Base-by-base conservation (phyloP, 2,329 filamentous ascomycete genomes). In the Fusarium palustre region DNA sequence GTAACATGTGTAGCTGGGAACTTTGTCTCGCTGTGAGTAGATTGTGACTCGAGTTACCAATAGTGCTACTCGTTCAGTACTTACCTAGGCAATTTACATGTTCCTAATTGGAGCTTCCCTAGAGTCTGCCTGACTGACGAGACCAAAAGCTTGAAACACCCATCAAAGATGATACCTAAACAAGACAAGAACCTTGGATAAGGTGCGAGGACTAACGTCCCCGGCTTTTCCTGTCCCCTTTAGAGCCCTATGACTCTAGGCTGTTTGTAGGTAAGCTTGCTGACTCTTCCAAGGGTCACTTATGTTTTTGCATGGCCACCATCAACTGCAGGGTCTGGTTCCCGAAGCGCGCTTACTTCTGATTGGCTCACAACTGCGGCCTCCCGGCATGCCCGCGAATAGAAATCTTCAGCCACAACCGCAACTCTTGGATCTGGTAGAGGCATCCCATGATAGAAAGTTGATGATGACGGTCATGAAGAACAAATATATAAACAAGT, bases 351-450 rank as follows among this genome's bases (percentile, higher is more conserved):
- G 33, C 16, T 24, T 24, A 7, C 7, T 9, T 20, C 15, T 72
- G 53, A 75, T 74, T 75, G 62, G 71, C 7, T 34, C n/a, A 38
- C 39, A 41, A 48, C 31, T 50, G 74, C 63, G 70, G 72, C 72
- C 72, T 75, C 72, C 72, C 72, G 71, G 71, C 59, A 43, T 56
- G 69, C 54, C 73, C 73, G 71, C 69, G 64, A 66, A 62, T 56
- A 63, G 47, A 61, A 57, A 49, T 56, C 66, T 70, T 72, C 71
- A 75, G 73, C 73, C 73, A 75, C 73, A 66, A 47, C 46, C 55
- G 42, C 43, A 60, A 52, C 47, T 69, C 48, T 64, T 53, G 54
- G 47, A 24, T 34, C 22, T 30, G 41, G 25, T 36, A 64, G 71
- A 72, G 71, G 71, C 69, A 71, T 69, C 69, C 52, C 52, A 47